Evolutionary conservation across 1,284 basidiomycete species (phyloP).

Genomic region (Chalciporus sp.): DNA sequence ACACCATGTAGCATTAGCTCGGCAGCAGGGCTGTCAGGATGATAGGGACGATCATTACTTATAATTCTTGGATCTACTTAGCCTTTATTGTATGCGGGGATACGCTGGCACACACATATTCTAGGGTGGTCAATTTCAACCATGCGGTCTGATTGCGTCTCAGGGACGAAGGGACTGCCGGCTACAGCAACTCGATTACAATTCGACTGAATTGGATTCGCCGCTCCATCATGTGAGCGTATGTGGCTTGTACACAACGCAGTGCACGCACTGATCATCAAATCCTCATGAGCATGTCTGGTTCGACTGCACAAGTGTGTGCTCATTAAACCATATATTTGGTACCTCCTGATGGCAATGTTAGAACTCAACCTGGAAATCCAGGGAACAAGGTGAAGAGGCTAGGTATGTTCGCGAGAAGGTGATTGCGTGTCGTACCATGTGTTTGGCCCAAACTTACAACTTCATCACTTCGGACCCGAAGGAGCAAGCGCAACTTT

Average conservation of each 20-base stretch:
- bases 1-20: conserved; percentile 24
- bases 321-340: not conserved
- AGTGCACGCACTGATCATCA: no score
- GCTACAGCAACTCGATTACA: no score
- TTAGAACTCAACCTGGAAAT: conserved; percentile 19
- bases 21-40: conserved; percentile 22
- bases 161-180: not conserved
- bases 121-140: not conserved
- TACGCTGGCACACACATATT: conserved; percentile 1
- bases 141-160: not conserved
- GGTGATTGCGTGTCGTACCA: conserved; percentile 4
- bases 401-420: conserved; percentile 15
- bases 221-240: no score
- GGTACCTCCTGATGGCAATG: not conserved
- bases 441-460: not conserved
- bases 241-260: no score
- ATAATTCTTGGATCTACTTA: conserved; percentile 2
- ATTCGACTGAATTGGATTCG: no score
- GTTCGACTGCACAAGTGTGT: conserved; percentile 17
- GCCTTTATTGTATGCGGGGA: not conserved
- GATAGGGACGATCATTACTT: conserved; percentile 1
- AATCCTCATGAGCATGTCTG: conserved; percentile 16
- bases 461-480: not conserved
- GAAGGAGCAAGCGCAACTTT: conserved; percentile 20
- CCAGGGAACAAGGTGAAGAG: conserved; percentile 32